phyloP scores from a whole-genome alignment of 106 monocot species.

The Xerophyta viscosa region DNA sequence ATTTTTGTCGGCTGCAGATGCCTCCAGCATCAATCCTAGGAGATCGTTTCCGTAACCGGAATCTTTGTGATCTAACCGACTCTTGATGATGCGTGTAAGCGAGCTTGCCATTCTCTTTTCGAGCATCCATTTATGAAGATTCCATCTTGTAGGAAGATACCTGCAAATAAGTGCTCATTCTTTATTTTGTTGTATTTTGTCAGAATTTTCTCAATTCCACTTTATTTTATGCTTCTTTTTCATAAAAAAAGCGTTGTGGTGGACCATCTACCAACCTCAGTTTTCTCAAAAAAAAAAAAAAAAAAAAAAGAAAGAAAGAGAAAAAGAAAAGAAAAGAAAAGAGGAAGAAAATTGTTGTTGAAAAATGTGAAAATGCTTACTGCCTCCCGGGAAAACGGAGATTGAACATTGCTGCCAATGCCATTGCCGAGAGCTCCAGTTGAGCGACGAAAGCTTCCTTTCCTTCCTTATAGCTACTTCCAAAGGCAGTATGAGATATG shows the following conservation, averaged over 20 bases:
- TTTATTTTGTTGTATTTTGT: not conserved
- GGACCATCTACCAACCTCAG: no score
- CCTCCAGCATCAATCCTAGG: slow-evolving; percentile 61
- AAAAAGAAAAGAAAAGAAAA: no score
- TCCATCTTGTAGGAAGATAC: slow-evolving; percentile 34
- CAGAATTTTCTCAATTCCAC: no score
- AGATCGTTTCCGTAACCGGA: slow-evolving; percentile 37
- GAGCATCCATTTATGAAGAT: slow-evolving; percentile 21
- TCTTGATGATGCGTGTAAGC: slow-evolving; percentile 22
- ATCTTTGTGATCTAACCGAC: slow-evolving; percentile 17
- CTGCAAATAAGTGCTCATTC: slow-evolving; percentile 1
- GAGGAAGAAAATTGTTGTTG: no score
- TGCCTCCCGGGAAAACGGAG: slow-evolving; percentile 14
- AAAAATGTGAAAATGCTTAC: slow-evolving; percentile 9
- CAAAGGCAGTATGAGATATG: slow-evolving; percentile 56
- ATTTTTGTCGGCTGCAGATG: slow-evolving; percentile 11
- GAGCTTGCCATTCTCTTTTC: slow-evolving; percentile 19
- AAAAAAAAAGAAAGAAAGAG: not conserved
- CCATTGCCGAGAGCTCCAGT: slow-evolving; percentile 18
- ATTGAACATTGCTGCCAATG: slow-evolving; percentile 1
- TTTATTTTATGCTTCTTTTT: no score
- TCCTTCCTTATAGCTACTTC: slow-evolving; percentile 31
- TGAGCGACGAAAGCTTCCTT: slow-evolving; percentile 54
- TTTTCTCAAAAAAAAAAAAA: no score
- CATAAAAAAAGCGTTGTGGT: no score